Conservation (phyloP, 2,329 filamentous ascomycete species). For the Epichloe sibirici region DNA sequence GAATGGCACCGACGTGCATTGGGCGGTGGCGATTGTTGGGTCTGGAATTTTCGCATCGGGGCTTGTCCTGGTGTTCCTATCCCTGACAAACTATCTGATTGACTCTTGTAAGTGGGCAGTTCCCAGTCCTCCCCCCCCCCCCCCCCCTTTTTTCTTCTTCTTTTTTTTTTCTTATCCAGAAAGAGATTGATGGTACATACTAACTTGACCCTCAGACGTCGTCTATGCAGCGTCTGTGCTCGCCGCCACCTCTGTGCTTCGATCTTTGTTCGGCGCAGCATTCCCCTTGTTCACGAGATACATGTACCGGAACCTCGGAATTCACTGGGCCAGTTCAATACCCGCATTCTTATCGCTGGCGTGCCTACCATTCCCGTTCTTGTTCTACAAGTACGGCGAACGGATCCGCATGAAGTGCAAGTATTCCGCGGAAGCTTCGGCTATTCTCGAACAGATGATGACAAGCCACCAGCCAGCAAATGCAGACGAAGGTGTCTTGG, state of each 20-base stretch:
- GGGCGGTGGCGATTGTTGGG: constrained; percentile 36
- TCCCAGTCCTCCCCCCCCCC: neutral
- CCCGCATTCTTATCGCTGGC: constrained; percentile 62
- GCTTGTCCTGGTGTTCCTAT: constrained; percentile 53
- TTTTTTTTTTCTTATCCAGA: too few species aligned
- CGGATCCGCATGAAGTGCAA: constrained; percentile 54
- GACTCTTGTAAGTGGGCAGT: constrained; percentile 35
- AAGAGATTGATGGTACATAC: too few species aligned
- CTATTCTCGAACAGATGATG: constrained; percentile 38
- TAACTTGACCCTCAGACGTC: constrained; percentile 29
- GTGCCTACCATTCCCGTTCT: constrained; percentile 62
- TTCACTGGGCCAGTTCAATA: constrained; percentile 64
- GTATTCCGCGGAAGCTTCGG: constrained; percentile 55
- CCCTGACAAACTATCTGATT: constrained; percentile 53
- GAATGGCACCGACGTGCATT: constrained; percentile 42
- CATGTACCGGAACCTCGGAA: constrained; percentile 48
- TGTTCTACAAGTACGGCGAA: constrained; percentile 62
- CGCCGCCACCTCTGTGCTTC: constrained; percentile 59
- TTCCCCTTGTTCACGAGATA: constrained; percentile 60
- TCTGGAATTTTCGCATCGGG: constrained; percentile 41
- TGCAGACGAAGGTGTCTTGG: constrained; percentile 16
- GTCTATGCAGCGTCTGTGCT: constrained; percentile 67
- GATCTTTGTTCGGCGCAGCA: constrained; percentile 58
- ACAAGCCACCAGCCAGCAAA: constrained; percentile 17
- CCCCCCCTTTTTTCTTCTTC: neutral